Evolutionary conservation across 1,139 yeast species (phyloP), one percentile per base, ranked within the genome.

Genomic region (Blastobotrys serpentis): DNA sequence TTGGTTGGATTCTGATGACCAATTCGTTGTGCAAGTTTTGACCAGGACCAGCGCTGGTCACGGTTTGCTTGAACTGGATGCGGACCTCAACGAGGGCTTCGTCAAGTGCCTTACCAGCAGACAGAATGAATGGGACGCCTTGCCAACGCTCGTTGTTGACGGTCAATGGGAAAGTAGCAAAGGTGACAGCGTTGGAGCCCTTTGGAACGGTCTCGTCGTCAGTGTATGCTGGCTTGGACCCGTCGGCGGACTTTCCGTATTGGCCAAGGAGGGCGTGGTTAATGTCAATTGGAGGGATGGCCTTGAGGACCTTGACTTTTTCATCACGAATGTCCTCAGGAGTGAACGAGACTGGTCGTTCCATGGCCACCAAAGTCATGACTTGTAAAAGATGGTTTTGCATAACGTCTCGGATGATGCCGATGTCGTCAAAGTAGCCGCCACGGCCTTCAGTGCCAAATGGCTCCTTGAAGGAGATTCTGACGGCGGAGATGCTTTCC

Each of bases 381-480:
- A 92, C 95, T 73, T 92, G 99, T 63, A 92, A 76, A 64, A 92
- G 72, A 71, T 92, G 99, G 76, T 92, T 92, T 74, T 92, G 99
- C 89, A 94, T 90, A 47, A 92, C 98, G 66, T 92, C 99, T 70
- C 99, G 82, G 57, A 92, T 87, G 63, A 92, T 92, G 51, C 99
- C 99, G 63, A 90, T 88, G 52, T 77, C 76, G 70, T 94, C 98
- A 65, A 94, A 92, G 74, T 92, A 92, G 34, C 98, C 98, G 57
- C 98, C 98, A 65, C 99, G 82, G 52, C 98, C 98, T 71, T 92
- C 97, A 42, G 98, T 92, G 51, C 98, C 98, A 62, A 94, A 90
- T 10, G 92, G 86, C 72, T 92, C 99, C 73, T 94, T 94, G 75
- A 92, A 90, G 18, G 92, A 78, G 58, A 92, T 82, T 71, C 90